Evolutionary conservation across 306 rosid species (phyloP).

Genomic region (Glycine tomentella): DNA sequence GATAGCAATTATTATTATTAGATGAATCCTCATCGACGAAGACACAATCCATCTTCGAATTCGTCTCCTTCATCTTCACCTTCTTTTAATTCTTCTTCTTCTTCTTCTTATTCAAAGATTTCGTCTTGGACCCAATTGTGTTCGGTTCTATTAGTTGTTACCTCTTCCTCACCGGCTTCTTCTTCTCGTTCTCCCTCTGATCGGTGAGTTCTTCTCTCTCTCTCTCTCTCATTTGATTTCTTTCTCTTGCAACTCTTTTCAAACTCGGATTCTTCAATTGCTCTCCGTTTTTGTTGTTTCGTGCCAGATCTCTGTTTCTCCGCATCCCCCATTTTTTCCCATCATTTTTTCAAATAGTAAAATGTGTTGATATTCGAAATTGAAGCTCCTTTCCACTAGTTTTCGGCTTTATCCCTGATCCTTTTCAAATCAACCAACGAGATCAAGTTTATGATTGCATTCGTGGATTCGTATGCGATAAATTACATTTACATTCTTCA

Average conservation of each 20-base stretch:
- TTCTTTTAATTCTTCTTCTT: conserved; percentile 37
- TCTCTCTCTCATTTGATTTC: conserved; percentile 7
- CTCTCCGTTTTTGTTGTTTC: conserved; percentile 52
- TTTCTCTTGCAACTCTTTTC: conserved; percentile 6
- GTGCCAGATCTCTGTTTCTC: conserved; percentile 61
- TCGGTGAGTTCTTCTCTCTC: conserved; percentile 92
- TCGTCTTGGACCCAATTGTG: conserved; percentile 97
- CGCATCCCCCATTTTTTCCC: conserved; percentile 34
- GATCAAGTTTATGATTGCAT: conserved; percentile 4
- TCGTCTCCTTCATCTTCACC: conserved; percentile 46
- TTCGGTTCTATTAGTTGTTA: conserved; percentile 93
- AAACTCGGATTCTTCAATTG: conserved; percentile 44
- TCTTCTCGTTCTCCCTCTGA: conserved; percentile 79
- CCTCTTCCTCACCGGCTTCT: conserved; percentile 98
- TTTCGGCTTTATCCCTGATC: conserved; percentile 5
- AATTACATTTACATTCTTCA: not conserved
- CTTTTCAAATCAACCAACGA: conserved; percentile 27
- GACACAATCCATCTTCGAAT: conserved; percentile 81
- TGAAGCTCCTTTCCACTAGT: conserved; percentile 35
- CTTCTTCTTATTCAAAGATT: too few relatives aligned
- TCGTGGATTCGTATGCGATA: not conserved
- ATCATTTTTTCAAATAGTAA: conserved; percentile 3
- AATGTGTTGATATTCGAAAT: conserved; percentile 15
- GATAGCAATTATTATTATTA: conserved; percentile 36
- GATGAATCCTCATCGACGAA: conserved; percentile 87